Conservation (phyloP, 1,284 basidiomycete genomes). For the Rhodotorula sp. region DNA sequence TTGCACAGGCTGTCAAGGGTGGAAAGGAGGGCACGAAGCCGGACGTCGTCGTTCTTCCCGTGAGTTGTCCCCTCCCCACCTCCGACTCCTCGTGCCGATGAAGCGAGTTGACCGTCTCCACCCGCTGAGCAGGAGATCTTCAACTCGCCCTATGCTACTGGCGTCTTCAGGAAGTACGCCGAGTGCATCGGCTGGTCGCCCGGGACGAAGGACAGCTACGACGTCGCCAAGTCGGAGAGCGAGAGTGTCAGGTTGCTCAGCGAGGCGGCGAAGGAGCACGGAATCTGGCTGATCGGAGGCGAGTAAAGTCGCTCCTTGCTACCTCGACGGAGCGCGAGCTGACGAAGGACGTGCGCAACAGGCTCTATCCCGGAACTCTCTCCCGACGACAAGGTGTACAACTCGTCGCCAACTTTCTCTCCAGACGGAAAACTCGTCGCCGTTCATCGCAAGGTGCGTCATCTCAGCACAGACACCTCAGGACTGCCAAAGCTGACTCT, state of each 20-base stretch:
- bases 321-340: conserved; percentile 50
- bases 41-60: conserved; percentile 83
- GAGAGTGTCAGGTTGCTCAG: conserved; percentile 82
- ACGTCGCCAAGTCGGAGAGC: conserved; percentile 61
- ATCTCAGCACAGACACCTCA: not conserved
- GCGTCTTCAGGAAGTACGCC: conserved; percentile 60
- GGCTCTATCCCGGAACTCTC: conserved; percentile 84
- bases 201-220: conserved; percentile 53
- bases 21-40: conserved; percentile 57
- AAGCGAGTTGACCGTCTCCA: not conserved
- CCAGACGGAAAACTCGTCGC: conserved; percentile 80
- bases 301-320: conserved; percentile 33
- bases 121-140: conserved; percentile 75
- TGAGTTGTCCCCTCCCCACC: conserved; percentile 2
- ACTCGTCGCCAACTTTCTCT: conserved; percentile 68
- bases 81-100: not conserved
- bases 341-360: not conserved
- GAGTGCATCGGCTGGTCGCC: conserved; percentile 65
- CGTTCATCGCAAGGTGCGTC: conserved; percentile 69
- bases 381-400: conserved; percentile 71
- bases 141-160: conserved; percentile 88
- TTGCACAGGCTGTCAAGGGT: conserved; percentile 60
- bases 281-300: conserved; percentile 90
- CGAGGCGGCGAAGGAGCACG: conserved; percentile 72
- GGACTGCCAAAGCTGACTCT: not conserved